Conservation (phyloP, 352 stramenopile species). For the Phytophthora rubi region DNA sequence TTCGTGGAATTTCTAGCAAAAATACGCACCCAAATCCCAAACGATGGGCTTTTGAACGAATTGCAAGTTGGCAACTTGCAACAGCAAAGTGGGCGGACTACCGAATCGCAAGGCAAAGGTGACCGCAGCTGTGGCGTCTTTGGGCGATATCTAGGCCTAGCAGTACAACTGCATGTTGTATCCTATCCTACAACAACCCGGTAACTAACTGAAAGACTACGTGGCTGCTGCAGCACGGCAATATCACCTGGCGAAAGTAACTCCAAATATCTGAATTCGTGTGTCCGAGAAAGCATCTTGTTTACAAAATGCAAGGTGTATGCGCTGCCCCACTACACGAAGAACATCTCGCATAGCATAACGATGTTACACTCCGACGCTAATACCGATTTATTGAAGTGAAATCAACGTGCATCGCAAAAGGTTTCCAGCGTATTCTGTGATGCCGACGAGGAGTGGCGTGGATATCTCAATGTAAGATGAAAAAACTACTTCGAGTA, state of each 20-base stretch:
- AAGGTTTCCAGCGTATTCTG: conserved; percentile 2
- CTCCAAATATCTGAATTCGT: conserved; percentile 19
- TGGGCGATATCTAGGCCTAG: not conserved
- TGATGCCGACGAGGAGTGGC: not conserved
- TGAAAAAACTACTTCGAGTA: not conserved
- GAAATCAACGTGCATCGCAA: not conserved
- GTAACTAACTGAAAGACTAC: too few species aligned
- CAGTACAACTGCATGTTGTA: too few species aligned
- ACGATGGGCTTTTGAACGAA: conserved; percentile 1
- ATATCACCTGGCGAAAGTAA: not conserved
- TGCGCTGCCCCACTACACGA: not conserved
- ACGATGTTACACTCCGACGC: not conserved
- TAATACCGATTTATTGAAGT: not conserved
- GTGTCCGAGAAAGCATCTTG: conserved; percentile 16
- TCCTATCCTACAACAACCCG: too few species aligned
- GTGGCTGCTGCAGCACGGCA: not conserved
- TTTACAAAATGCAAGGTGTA: conserved; percentile 5
- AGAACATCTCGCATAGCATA: not conserved
- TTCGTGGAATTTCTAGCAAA: conserved; percentile 11
- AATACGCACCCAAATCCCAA: conserved; percentile 22
- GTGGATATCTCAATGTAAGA: too few species aligned
- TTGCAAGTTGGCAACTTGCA: not conserved
- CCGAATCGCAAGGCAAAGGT: not conserved
- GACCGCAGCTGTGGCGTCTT: not conserved
- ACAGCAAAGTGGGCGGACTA: not conserved